phyloP scores from a whole-genome alignment of 306 rosid species.

The Quercus gilva region DNA sequence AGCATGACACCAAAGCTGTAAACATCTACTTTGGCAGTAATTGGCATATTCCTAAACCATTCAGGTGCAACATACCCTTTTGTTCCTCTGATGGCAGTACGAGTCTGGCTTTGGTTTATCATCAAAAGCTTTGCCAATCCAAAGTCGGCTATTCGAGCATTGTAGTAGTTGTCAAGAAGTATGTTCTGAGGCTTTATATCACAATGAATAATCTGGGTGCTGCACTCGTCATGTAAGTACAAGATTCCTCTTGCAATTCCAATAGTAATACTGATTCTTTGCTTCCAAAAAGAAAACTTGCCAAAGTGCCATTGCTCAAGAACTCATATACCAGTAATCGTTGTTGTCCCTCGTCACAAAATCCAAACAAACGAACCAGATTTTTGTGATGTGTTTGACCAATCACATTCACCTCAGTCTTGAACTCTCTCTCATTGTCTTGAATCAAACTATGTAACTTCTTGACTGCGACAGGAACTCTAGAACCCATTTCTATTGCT shows the following conservation, averaged over 20 bases:
- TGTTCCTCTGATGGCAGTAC: constrained; percentile 15
- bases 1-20: constrained; percentile 34
- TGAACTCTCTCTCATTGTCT: constrained; percentile 21
- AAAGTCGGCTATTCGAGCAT: constrained; percentile 23
- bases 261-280: constrained; percentile 14
- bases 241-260: constrained; percentile 28
- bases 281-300: constrained; percentile 27
- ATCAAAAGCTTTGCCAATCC: constrained; percentile 30
- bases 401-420: constrained; percentile 15
- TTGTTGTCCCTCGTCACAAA: constrained; percentile 9
- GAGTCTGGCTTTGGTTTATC: neutral
- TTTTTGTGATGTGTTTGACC: constrained; percentile 23
- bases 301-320: constrained; percentile 28
- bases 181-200: constrained; percentile 40
- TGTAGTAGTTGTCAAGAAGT: constrained; percentile 17
- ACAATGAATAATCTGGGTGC: constrained; percentile 23
- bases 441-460: neutral
- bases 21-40: constrained; percentile 25
- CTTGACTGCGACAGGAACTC: constrained; percentile 18
- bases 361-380: constrained; percentile 22
- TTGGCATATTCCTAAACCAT: constrained; percentile 23
- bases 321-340: constrained; percentile 21
- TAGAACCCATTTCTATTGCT: neutral
- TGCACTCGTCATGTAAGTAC: constrained; percentile 31
- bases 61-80: constrained; percentile 32